A percentile compares a stretch with the other conserved stretches of the same genome.
Conservation (phyloP, 1,284 basidiomycete genomes). For the Fomitopsis betulina region DNA sequence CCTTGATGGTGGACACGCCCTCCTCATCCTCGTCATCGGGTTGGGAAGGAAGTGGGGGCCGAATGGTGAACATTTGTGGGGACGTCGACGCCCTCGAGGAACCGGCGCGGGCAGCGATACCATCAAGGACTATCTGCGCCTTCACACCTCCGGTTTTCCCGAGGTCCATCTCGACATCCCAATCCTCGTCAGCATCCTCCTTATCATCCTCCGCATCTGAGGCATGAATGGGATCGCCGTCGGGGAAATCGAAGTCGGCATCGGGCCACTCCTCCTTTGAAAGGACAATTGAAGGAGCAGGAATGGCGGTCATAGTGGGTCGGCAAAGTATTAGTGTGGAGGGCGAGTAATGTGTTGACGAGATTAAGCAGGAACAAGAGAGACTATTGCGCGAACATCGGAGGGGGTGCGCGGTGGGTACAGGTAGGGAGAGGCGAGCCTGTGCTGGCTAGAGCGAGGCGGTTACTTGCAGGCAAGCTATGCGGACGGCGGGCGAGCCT, state of each 20-base stretch:
- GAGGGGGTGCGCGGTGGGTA: constrained; percentile 5
- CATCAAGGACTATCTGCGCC: constrained; percentile 34
- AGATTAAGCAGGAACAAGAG: constrained; percentile 16
- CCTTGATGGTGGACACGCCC: constrained; percentile 76
- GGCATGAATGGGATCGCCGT: constrained; percentile 60
- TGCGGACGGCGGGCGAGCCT: not conserved
- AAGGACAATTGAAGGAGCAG: constrained; percentile 48
- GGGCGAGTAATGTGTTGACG: constrained; percentile 19
- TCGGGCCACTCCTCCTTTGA: constrained; percentile 76
- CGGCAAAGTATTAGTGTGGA: constrained; percentile 17
- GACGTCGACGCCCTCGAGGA: constrained; percentile 22
- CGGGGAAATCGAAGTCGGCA: constrained; percentile 78
- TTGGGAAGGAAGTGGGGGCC: constrained; percentile 48
- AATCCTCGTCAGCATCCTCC: constrained; percentile 61
- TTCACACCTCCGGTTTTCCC: constrained; percentile 53
- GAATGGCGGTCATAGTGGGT: constrained; percentile 49
- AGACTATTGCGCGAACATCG: constrained; percentile 22
- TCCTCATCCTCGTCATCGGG: constrained; percentile 66
- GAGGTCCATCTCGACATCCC: constrained; percentile 73
- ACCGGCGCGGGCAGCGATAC: constrained; percentile 28
- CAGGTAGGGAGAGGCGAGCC: constrained; percentile 11
- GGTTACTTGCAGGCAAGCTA: constrained; percentile 3
- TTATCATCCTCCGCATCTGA: constrained; percentile 53
- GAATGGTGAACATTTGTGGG: constrained; percentile 54
- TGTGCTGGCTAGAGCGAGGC: constrained; percentile 8